These are phyloP conservation scores for Alnus glutinosa DNA, from an alignment of 306 rosid genomes.

Conservation along the genomic window DNA sequence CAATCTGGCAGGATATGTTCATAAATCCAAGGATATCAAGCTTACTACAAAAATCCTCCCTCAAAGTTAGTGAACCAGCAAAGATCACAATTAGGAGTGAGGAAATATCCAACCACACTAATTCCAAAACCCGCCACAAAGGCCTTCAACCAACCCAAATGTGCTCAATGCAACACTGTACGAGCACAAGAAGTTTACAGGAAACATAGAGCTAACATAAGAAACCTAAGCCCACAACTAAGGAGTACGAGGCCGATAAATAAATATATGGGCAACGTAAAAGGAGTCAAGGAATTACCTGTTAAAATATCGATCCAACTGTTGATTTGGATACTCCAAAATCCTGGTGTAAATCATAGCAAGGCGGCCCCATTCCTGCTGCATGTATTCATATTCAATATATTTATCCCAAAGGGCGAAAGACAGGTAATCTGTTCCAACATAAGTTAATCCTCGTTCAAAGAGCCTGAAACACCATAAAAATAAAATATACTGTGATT, in stretches of 20 bases:
- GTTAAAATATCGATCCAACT: constrained; percentile 86
- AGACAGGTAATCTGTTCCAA: constrained; percentile 95
- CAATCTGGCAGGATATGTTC: too few relatives aligned
- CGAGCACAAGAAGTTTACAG: neutral
- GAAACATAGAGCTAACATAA: neutral
- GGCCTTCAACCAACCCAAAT: constrained; percentile 7
- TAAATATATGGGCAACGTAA: neutral
- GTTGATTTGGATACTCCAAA: constrained; percentile 93
- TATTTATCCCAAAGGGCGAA: constrained; percentile 96
- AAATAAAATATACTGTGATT: constrained; percentile 38
- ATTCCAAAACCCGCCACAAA: neutral
- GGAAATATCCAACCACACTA: neutral
- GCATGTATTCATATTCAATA: constrained; percentile 95
- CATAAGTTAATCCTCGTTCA: constrained; percentile 93
- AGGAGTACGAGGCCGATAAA: neutral
- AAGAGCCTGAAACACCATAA: constrained; percentile 76
- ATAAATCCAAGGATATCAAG: neutral
- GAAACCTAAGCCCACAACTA: neutral
- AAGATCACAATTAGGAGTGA: neutral
- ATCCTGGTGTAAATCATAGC: constrained; percentile 88
- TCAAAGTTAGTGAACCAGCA: neutral
- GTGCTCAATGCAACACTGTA: neutral
- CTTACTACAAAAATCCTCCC: neutral
- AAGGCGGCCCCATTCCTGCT: constrained; percentile 94
- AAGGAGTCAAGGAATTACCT: constrained; percentile 48